These are phyloP conservation scores for Candida ficus DNA, from an alignment of 805 yeast genomes.

Conservation along the genomic window DNA sequence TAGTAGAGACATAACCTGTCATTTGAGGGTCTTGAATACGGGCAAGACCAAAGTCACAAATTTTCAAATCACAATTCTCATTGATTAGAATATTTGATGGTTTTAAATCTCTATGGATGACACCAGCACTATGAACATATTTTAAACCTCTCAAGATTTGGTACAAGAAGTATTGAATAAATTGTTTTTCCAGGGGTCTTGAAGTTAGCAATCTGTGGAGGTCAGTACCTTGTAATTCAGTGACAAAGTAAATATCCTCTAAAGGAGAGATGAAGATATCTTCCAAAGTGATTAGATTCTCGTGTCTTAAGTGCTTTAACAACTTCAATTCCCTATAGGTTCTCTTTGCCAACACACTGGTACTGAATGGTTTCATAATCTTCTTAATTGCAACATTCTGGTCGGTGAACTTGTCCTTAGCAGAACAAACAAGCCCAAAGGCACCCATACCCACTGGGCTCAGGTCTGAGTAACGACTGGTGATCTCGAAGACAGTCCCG, in stretches of 20 bases:
- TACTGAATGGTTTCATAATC: slow-evolving; percentile 95
- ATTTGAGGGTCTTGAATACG: slow-evolving; percentile 97
- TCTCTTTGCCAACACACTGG: slow-evolving; percentile 92
- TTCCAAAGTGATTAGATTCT: slow-evolving; percentile 85
- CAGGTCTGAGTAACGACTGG: slow-evolving; percentile 81
- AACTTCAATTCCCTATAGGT: slow-evolving; percentile 94
- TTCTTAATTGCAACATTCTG: slow-evolving; percentile 97
- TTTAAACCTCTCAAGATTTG: slow-evolving; percentile 88
- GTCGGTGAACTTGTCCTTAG: slow-evolving; percentile 82
- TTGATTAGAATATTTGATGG: slow-evolving; percentile 82
- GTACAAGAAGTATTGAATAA: slow-evolving; percentile 92
- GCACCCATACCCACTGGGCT: slow-evolving; percentile 99
- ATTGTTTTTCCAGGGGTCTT: slow-evolving; percentile 92
- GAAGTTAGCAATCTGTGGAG: slow-evolving; percentile 85
- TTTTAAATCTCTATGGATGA: slow-evolving; percentile 83
- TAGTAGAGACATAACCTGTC: slow-evolving; percentile 96
- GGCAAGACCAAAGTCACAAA: slow-evolving; percentile 93
- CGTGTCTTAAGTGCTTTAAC: slow-evolving; percentile 90
- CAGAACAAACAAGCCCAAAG: slow-evolving; percentile 96
- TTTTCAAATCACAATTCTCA: slow-evolving; percentile 86
- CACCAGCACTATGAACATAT: slow-evolving; percentile 90
- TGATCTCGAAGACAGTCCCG: slow-evolving; percentile 92
- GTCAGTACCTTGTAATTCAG: slow-evolving; percentile 96
- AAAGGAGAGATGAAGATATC: slow-evolving; percentile 92
- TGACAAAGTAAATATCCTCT: slow-evolving; percentile 94